These are phyloP conservation scores for Aspergillus spinulosporus DNA, from an alignment of 2,329 filamentous ascomycete species.

Conservation along the genomic window DNA sequence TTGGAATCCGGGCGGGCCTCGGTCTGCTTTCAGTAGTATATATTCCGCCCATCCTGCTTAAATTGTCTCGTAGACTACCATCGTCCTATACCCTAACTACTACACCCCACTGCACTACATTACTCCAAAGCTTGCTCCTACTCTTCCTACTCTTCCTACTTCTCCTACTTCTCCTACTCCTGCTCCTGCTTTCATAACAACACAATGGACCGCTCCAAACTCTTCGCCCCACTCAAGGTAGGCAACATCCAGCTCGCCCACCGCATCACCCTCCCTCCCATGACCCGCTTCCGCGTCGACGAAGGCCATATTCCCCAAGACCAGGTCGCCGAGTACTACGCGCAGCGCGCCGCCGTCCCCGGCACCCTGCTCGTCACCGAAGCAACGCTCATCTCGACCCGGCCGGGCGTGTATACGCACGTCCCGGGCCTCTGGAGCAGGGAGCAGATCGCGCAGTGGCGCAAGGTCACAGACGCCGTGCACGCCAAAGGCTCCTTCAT, in stretches of 20 bases:
- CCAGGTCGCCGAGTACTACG: slow-evolving; percentile 54
- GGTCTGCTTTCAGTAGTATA: not conserved
- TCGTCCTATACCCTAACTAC: not conserved
- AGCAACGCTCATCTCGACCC: slow-evolving; percentile 53
- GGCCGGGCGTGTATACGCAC: slow-evolving; percentile 51
- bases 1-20: not conserved
- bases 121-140: no score
- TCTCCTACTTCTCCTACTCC: not conserved
- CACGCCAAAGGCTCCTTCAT: slow-evolving; percentile 64
- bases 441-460: slow-evolving; percentile 62
- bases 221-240: slow-evolving; percentile 44
- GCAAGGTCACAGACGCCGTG: slow-evolving; percentile 60
- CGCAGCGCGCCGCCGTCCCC: slow-evolving; percentile 52
- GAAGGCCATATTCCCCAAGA: slow-evolving; percentile 52
- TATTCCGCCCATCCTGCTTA: not conserved
- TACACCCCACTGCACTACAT: not conserved
- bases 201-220: slow-evolving; percentile 25
- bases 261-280: slow-evolving; percentile 57
- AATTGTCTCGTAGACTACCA: not conserved
- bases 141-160: not conserved
- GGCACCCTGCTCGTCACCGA: slow-evolving; percentile 62
- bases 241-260: slow-evolving; percentile 45
- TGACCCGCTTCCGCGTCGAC: slow-evolving; percentile 56
- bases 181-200: not conserved
- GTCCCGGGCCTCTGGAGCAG: slow-evolving; percentile 60